Evolutionary conservation across 352 stramenopile species (phyloP).

Genomic region (Aphanomyces astaci): DNA sequence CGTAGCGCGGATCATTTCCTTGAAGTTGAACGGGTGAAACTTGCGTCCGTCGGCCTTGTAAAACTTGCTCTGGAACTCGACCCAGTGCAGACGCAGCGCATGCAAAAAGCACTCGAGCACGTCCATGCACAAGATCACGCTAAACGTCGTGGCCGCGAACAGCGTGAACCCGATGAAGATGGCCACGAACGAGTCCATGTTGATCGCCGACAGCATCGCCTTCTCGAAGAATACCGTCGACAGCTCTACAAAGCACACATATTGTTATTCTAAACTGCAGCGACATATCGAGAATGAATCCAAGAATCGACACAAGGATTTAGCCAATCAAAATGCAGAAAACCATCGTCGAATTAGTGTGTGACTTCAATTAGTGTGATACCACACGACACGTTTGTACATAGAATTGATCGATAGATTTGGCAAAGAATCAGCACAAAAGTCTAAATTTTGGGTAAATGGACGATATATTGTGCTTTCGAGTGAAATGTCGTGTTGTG

Average conservation of each 20-base stretch:
- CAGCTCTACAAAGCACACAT: conserved; percentile 39
- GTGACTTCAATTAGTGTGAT: no score
- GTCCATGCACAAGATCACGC: conserved; percentile 98
- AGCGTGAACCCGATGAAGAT: conserved; percentile 93
- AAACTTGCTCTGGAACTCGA: conserved; percentile 99
- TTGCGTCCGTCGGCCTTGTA: conserved; percentile 97
- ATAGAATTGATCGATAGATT: no score
- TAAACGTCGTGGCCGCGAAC: conserved; percentile 94
- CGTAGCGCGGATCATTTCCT: conserved; percentile 43
- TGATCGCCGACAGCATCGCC: conserved; percentile 95
- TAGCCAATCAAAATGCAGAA: no score
- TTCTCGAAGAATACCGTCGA: conserved; percentile 97
- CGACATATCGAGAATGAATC: no score
- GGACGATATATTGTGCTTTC: no score
- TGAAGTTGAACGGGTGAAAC: conserved; percentile 95
- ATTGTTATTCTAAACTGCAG: not conserved
- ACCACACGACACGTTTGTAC: not conserved
- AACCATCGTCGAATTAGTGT: no score
- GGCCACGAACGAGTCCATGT: conserved; percentile 94
- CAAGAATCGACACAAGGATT: no score
- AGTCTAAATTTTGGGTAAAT: no score
- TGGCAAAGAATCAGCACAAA: no score
- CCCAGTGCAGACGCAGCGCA: conserved; percentile 98
- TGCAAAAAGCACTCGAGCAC: conserved; percentile 99
- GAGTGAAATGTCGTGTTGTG: no score